Conservation (phyloP, 441 rosid genomes). For the Syzygium syzygioides region DNA sequence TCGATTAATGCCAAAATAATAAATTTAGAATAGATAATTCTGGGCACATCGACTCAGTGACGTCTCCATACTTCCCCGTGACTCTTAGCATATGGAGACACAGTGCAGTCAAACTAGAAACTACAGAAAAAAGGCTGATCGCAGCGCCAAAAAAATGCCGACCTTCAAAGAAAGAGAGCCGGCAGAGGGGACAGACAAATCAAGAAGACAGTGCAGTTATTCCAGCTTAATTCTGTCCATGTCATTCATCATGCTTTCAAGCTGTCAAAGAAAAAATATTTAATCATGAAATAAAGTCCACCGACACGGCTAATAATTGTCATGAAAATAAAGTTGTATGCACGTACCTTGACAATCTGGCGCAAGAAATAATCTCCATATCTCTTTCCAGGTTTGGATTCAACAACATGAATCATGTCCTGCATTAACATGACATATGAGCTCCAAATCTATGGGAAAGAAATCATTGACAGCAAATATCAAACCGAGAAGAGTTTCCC, state of each 20-base stretch:
- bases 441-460: neutral
- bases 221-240: slow-evolving; percentile 78
- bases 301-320: neutral
- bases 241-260: slow-evolving; percentile 80
- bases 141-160: neutral
- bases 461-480: neutral
- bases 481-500: neutral
- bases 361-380: slow-evolving; percentile 72
- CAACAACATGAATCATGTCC: slow-evolving; percentile 79
- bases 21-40: neutral
- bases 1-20: neutral
- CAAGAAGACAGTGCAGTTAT: slow-evolving; percentile 10
- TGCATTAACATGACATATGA: slow-evolving; percentile 19
- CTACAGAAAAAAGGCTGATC: neutral
- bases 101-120: neutral
- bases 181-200: neutral
- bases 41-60: neutral
- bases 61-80: neutral
- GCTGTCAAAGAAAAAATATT: slow-evolving; percentile 32
- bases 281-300: neutral
- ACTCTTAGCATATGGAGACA: neutral
- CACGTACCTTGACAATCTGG: slow-evolving; percentile 61
- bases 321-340: neutral
- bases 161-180: neutral
- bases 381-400: slow-evolving; percentile 62